phyloP scores from a whole-genome alignment of 768 basidiomycete species.

The Albatrellus ellisii region DNA sequence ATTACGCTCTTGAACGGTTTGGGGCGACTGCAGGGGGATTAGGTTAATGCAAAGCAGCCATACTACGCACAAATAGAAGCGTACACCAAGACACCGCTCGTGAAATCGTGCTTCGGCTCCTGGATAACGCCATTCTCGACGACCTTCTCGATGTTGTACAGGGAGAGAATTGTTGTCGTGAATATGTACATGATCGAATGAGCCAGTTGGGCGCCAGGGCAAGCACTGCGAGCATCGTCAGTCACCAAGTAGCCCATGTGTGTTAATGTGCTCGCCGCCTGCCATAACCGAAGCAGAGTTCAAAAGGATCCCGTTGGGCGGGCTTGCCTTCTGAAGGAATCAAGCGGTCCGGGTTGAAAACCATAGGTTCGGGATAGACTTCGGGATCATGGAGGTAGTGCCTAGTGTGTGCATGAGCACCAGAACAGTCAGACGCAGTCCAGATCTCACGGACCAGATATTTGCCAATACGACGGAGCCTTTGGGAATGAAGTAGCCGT shows the following conservation, averaged over 20 bases:
- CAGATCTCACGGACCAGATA: constrained; percentile 15
- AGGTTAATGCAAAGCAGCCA: background rate
- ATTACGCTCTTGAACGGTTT: background rate
- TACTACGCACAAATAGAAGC: background rate
- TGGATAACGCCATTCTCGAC: background rate
- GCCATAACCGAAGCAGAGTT: constrained; percentile 15
- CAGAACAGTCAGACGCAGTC: background rate
- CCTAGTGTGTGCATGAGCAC: constrained; percentile 10
- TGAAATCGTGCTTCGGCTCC: background rate
- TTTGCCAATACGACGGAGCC: constrained; percentile 24
- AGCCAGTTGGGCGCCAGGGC: background rate
- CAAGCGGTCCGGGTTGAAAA: constrained; percentile 20
- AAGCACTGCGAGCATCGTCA: background rate
- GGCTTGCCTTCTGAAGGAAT: constrained; percentile 5
- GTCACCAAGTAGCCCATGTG: no score
- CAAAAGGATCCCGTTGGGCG: constrained; percentile 10
- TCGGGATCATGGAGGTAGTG: constrained; percentile 17
- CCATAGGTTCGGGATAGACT: constrained; percentile 14
- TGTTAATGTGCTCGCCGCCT: constrained; percentile 7
- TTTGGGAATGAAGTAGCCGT: constrained; percentile 19
- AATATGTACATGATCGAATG: background rate
- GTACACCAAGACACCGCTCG: background rate
- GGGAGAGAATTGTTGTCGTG: background rate
- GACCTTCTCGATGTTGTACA: background rate
- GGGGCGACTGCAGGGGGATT: background rate